These are phyloP conservation scores for Didymella pomorum DNA, from an alignment of 2,329 filamentous ascomycete genomes.

Conservation along the genomic window DNA sequence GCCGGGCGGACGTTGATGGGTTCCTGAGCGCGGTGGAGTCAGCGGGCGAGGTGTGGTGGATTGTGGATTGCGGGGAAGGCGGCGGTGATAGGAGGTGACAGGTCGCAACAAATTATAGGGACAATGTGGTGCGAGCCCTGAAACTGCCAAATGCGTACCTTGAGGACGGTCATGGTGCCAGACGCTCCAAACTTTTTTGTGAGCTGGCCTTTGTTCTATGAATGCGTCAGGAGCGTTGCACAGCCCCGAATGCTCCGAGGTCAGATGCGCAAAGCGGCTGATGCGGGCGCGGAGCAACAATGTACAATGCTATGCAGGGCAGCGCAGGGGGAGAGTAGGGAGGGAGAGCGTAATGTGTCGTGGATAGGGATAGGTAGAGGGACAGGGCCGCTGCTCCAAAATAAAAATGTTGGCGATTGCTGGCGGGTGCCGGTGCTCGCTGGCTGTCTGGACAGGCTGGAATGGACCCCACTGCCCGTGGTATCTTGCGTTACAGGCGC, in stretches of 20 bases:
- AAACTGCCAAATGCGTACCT: conserved; percentile 33
- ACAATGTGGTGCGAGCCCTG: conserved; percentile 3
- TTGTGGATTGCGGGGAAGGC: conserved; percentile 24
- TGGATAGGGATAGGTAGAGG: conserved; percentile 18
- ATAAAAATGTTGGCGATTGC: conserved; percentile 22
- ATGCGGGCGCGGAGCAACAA: conserved; percentile 7
- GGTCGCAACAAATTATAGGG: neutral
- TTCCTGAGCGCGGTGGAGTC: conserved; percentile 44
- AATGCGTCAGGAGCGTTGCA: conserved; percentile 29
- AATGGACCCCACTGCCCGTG: conserved; percentile 34
- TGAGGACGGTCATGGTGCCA: conserved; percentile 51
- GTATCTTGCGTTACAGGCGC: conserved; percentile 17
- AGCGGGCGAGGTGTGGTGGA: conserved; percentile 30
- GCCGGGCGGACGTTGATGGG: conserved; percentile 54
- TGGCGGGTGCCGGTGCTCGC: conserved; percentile 18
- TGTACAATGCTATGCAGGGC: conserved; percentile 25
- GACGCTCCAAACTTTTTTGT: conserved; percentile 4
- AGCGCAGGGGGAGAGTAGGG: conserved; percentile 16
- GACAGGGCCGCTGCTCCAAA: conserved; percentile 21
- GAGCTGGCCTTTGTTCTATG: conserved; percentile 22
- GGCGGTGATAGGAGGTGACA: neutral
- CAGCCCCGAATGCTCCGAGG: conserved; percentile 31
- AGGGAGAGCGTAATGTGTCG: neutral
- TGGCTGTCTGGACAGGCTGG: conserved; percentile 27
- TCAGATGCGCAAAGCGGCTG: conserved; percentile 31